Evolutionary conservation across 2,329 filamentous ascomycete genomes (phyloP), one percentile per base, ranked within the genome.

Genomic region (Penicillium sp.): DNA sequence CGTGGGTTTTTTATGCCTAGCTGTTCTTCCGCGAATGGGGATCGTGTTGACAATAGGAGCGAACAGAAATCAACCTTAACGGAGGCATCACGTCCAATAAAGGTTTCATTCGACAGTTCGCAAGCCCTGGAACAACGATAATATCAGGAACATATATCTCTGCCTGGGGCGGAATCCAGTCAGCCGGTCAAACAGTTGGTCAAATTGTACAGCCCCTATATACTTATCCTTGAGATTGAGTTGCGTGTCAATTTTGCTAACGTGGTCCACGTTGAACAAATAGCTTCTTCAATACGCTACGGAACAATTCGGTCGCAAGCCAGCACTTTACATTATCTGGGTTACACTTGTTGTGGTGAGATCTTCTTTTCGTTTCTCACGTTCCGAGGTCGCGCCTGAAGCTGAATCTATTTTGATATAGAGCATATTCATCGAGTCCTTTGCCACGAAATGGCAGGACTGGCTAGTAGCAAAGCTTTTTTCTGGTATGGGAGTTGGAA

Each of bases 401-500:
- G 8, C 35, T 48, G n/a, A 50, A 23, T 1, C 11, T 24, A 11
- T 16, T 52, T 8, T 47, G 5, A 16, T 51, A 11, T 26, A 65
- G 57, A 77, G 74, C 47, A 64, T 75, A 20, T 65, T 75, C 16
- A 66, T 68, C 18, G 75, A 78, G 56, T 65, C 66, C 0, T 62
- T 77, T 5, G 69, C 72, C 1, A 66, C 69, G 2, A 59, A 56
- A 2, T 77, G 74, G 74, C 60, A 70, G 6, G 71, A 73, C 59
- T 78, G 75, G 74, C 68, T 76, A 0, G 67, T 72, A 7, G 66
- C 66, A 6, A 68, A 68, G 40, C 60, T 68, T 3, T 67, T 68
- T 47, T 66, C 66, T 2, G 76, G 76, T 12, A 71, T 76, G 56
- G 76, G 74, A 3, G 72, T 77, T 0, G 76, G 76, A 3, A 73